phyloP scores from a whole-genome alignment of 1,284 basidiomycete species.

The Meira nashicola region DNA sequence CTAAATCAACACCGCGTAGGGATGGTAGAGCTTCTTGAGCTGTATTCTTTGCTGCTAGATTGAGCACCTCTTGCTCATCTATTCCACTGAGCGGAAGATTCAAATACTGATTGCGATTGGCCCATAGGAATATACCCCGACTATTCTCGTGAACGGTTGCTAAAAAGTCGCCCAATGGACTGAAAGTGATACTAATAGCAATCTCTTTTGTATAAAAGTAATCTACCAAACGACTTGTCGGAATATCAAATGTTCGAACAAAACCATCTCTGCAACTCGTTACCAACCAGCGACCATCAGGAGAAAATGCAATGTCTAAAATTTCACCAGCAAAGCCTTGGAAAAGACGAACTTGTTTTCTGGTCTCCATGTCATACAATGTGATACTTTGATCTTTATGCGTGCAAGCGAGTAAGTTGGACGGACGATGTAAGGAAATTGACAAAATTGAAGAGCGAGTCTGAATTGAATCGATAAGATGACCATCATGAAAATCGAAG shows the following conservation, averaged over 20 bases:
- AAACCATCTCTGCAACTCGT: constrained; percentile 81
- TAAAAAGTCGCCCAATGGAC: constrained; percentile 90
- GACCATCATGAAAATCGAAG: constrained; percentile 87
- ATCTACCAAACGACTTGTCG: constrained; percentile 84
- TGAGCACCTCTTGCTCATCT: constrained; percentile 64
- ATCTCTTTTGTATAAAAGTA: constrained; percentile 84
- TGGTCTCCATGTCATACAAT: constrained; percentile 85
- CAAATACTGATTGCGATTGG: constrained; percentile 87
- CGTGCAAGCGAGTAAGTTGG: constrained; percentile 73
- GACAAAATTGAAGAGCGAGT: constrained; percentile 69
- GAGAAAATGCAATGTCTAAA: constrained; percentile 63
- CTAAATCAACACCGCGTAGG: constrained; percentile 22
- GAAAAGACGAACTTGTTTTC: constrained; percentile 78
- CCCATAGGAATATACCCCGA: constrained; percentile 92
- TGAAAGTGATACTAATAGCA: constrained; percentile 84
- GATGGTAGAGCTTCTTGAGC: constrained; percentile 24
- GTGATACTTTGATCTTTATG: constrained; percentile 82
- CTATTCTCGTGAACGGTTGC: constrained; percentile 91
- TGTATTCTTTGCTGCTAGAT: neutral
- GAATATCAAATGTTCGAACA: constrained; percentile 93
- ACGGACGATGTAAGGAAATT: constrained; percentile 75
- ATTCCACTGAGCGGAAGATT: constrained; percentile 78
- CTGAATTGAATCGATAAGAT: constrained; percentile 65
- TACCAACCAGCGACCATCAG: constrained; percentile 89
- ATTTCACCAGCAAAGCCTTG: constrained; percentile 44